Base-by-base conservation (phyloP, 2,329 filamentous ascomycete genomes). In the Ophiocordyceps camponoti-saundersi region DNA sequence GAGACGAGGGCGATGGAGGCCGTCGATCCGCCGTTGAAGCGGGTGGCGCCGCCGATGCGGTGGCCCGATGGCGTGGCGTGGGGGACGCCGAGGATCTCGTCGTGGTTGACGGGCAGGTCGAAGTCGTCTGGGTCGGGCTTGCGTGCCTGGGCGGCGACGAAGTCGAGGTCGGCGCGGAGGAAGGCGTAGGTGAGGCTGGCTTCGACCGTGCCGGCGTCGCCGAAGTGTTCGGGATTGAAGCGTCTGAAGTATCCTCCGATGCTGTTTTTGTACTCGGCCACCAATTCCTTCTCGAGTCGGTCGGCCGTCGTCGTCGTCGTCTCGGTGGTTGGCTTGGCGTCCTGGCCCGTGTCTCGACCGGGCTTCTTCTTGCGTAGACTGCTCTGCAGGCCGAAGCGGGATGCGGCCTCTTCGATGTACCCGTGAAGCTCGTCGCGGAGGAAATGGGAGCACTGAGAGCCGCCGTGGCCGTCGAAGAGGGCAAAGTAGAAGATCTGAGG, bases 401-500 rank as follows among this genome's bases (percentile, higher is more conserved):
- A 69, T 0, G 86, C 85, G 0, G 87, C 78, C 53, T 86, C 75
- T 63, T 98, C 90, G 34, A 98, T 80, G 60, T 95, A 96, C 11
- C 77, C 77, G 61, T 95, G 92, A 50, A 98, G 67, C 57, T 84
- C 78, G 50, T 95, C 85, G 48, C 80, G 75, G 53, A 96, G 64
- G 55, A 95, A 96, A 18, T 82, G 80, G 49, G 87, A 88, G 62
- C 92, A 96, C 61, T 95, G 85, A 20, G 70, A 75, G 20, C 92
- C 92, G 11, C 92, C 92, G 65, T 98, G 92, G 3, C 92, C 92
- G 63, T 98, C 92, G 58, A 96, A 98, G 1, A 96, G 80, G 1
- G 78, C 89, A 71, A 95, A 98, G 63, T 96, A 98, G 64, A 98
- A 98, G 32, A 96, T 82, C 60, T 96, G 90, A 1, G 90, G 90